Evolutionary conservation across 2,329 filamentous ascomycete genomes (phyloP).

Genomic region (Kalaharituber pfeilii): DNA sequence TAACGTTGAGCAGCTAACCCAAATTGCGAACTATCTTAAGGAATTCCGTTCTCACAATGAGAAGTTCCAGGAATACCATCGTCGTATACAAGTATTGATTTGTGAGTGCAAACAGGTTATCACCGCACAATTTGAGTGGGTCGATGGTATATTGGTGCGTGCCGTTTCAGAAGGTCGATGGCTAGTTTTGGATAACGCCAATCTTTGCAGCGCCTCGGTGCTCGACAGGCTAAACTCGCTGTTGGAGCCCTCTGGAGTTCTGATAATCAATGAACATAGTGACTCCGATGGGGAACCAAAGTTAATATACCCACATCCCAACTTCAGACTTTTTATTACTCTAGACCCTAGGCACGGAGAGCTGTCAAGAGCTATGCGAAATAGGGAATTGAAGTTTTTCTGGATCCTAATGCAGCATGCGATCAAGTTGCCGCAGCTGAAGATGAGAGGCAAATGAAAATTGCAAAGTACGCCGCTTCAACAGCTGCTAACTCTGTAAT

Average conservation of each 20-base stretch:
- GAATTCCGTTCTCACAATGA: background rate
- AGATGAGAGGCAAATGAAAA: constrained; percentile 4
- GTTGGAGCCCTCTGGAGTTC: constrained; percentile 70
- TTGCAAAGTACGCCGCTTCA: constrained; percentile 12
- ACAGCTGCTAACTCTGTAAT: background rate
- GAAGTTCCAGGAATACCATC: background rate
- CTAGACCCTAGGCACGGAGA: constrained; percentile 86
- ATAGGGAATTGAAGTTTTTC: constrained; percentile 81
- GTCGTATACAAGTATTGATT: constrained; percentile 6
- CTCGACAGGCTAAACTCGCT: constrained; percentile 87
- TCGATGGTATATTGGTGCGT: constrained; percentile 79
- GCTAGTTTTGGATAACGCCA: constrained; percentile 93
- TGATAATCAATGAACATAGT: constrained; percentile 88
- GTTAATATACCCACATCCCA: constrained; percentile 60
- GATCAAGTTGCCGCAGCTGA: constrained; percentile 5
- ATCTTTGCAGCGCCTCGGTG: constrained; percentile 87
- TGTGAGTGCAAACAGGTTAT: constrained; percentile 6
- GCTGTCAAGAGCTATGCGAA: constrained; percentile 88
- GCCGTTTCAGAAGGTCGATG: constrained; percentile 74
- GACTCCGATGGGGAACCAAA: constrained; percentile 64
- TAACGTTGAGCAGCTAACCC: background rate
- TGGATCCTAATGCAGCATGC: constrained; percentile 34
- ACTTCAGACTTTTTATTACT: constrained; percentile 85
- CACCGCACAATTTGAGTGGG: constrained; percentile 64
- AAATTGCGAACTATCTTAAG: background rate